Evolutionary conservation across 1,284 basidiomycete species (phyloP).

Genomic region (Peniophora sp.): DNA sequence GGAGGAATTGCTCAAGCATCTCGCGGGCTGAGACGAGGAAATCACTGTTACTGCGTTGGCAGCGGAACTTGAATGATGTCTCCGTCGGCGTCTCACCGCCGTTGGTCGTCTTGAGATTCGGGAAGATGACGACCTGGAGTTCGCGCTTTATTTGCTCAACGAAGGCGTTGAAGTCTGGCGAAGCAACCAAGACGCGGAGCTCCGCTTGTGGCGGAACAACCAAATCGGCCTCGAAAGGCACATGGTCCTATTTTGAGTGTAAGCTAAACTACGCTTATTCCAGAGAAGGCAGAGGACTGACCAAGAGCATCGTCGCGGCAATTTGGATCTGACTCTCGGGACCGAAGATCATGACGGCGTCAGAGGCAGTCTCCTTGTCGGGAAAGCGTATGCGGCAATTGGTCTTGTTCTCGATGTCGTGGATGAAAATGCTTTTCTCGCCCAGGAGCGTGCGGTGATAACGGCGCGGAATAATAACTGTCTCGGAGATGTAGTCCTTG

Average conservation of each 20-base stretch:
- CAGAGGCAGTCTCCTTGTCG: slow-evolving; percentile 90
- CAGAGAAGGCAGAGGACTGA: slow-evolving; percentile 26
- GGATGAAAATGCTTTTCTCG: slow-evolving; percentile 95
- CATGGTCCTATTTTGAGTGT: slow-evolving; percentile 66
- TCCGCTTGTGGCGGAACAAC: slow-evolving; percentile 81
- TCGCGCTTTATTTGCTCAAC: slow-evolving; percentile 90
- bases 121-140: slow-evolving; percentile 82
- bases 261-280: neutral
- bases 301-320: slow-evolving; percentile 91
- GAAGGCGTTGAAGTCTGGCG: slow-evolving; percentile 77
- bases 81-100: slow-evolving; percentile 52
- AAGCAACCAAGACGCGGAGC: slow-evolving; percentile 64
- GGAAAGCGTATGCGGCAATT: slow-evolving; percentile 94
- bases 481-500: slow-evolving; percentile 94
- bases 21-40: slow-evolving; percentile 86
- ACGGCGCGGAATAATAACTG: slow-evolving; percentile 85
- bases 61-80: slow-evolving; percentile 92
- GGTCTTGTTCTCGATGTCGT: slow-evolving; percentile 95
- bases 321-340: slow-evolving; percentile 97
- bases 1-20: slow-evolving; percentile 87
- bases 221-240: slow-evolving; percentile 96
- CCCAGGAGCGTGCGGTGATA: slow-evolving; percentile 94
- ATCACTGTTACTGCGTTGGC: slow-evolving; percentile 91
- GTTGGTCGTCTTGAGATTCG: slow-evolving; percentile 54
- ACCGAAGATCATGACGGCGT: slow-evolving; percentile 89